Evolutionary conservation across 306 rosid genomes (phyloP).

Genomic region (Oemleria cerasiformis): DNA sequence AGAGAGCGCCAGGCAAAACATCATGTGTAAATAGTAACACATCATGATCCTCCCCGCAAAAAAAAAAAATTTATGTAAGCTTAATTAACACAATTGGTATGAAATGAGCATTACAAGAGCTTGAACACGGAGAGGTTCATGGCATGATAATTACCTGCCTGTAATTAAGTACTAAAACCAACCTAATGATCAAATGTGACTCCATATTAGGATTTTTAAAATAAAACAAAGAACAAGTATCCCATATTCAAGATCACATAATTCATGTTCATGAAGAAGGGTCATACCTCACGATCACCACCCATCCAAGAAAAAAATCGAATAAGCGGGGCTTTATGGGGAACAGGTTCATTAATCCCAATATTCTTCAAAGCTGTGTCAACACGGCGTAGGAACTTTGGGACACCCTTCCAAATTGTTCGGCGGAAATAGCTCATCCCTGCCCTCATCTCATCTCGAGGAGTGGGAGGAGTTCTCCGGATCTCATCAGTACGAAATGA

Average conservation of each 20-base stretch:
- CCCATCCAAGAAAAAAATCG: constrained; percentile 99
- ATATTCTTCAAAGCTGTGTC: constrained; percentile 94
- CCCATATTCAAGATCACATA: background rate
- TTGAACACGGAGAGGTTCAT: background rate
- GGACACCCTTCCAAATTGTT: constrained; percentile 96
- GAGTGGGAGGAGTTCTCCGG: constrained; percentile 89
- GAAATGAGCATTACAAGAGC: too few species aligned
- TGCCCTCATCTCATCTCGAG: constrained; percentile 99
- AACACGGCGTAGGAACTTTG: constrained; percentile 87
- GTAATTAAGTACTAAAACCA: background rate
- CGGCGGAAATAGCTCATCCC: constrained; percentile 99
- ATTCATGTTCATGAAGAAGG: background rate
- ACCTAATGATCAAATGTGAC: background rate
- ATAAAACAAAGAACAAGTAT: background rate
- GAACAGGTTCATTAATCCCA: constrained; percentile 87
- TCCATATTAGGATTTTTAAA: background rate
- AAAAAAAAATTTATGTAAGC: background rate
- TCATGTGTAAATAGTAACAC: background rate
- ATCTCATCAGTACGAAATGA: constrained; percentile 98
- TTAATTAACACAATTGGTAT: too few species aligned
- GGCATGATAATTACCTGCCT: background rate
- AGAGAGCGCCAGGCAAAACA: background rate
- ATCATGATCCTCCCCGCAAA: constrained; percentile 12
- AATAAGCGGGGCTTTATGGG: constrained; percentile 93
- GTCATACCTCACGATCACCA: constrained; percentile 96